Base-by-base conservation (phyloP, 257 asterid species). In the Parsonsia alboflavescens region DNA sequence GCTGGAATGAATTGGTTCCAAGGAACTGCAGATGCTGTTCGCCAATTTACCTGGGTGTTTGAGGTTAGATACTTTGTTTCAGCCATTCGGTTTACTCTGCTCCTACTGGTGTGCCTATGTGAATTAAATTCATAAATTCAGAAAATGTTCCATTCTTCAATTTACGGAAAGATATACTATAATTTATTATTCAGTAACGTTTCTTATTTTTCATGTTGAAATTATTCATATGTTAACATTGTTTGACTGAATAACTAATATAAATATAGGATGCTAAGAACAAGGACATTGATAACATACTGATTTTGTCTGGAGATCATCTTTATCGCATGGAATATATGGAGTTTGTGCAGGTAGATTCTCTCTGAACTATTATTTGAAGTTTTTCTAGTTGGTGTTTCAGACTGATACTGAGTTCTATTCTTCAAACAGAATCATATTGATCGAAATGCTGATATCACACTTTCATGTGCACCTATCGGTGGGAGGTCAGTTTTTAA, bases 11-110 rank as follows among this genome's bases (percentile, higher is more conserved):
- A 70, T 33, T 94, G 98, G 98, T 94, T 94, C 76, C 97, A 94
- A 77, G 98, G 98, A 61, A 92, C 97, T 0, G 98, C 98, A 2
- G 98, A 94, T 76, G 98, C 98, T 41, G 98, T 94, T 77, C 90
- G 98, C 88, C 89, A 88, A 76, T 94, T 94, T 75, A 76, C 72
- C 74, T 94, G 98, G 98, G 39, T 94, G 65, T 94, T 94, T 80
- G 98, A 94, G 97, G 98, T 88, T 41, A 69, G 9, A 79, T 74
- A 33, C n/a, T 59, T 7, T 81, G 39, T 70, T 73, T 17, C 7
- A 8, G n/a, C 4, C 26, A 16, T 71, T 73, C 69, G 17, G 30
- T 58, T 48, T 49, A 19, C 24, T 36, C 48, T 62, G 22, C 49
- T 11, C 22, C 50, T 52, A 11, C 28, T 26, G 3, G n/a, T 73